These are phyloP conservation scores for Irpex sp. DNA, from an alignment of 1,284 basidiomycete genomes.

Conservation along the genomic window DNA sequence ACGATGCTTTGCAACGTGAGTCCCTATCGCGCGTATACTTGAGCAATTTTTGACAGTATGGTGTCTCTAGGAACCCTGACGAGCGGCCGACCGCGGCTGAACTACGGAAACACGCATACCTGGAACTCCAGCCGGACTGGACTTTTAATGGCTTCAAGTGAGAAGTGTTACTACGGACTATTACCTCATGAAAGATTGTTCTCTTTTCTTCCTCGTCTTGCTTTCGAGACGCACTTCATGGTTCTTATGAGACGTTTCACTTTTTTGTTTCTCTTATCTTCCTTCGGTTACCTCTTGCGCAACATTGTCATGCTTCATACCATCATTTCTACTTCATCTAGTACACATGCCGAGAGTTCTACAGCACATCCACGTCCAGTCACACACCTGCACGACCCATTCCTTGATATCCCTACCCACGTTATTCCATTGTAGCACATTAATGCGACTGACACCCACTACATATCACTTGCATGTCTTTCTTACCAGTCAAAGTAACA, in stretches of 20 bases:
- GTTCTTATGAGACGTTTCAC: background rate
- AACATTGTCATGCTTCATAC: constrained; percentile 11
- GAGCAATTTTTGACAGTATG: constrained; percentile 12
- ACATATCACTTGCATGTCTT: background rate
- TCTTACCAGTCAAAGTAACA: background rate
- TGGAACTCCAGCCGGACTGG: constrained; percentile 75
- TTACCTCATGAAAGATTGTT: constrained; percentile 17
- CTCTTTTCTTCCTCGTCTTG: constrained; percentile 13
- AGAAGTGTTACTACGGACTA: constrained; percentile 10
- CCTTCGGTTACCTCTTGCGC: background rate
- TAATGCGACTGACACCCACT: background rate
- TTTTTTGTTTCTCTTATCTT: constrained; percentile 5
- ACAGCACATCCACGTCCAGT: constrained; percentile 10
- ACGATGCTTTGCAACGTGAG: constrained; percentile 88
- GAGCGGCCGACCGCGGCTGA: constrained; percentile 83
- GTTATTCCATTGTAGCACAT: background rate
- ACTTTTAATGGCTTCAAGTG: constrained; percentile 61
- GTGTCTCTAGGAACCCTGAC: constrained; percentile 67
- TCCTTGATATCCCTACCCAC: constrained; percentile 16
- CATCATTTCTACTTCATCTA: constrained; percentile 1
- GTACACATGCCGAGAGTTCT: background rate
- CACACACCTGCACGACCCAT: constrained; percentile 17
- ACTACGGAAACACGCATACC: constrained; percentile 83
- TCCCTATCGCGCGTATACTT: constrained; percentile 11
- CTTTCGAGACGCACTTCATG: background rate